Evolutionary conservation across 192 early-diverging fungal genomes (phyloP), one percentile per base, ranked within the genome.

Genomic region (Phycomyces blakesleeanus): DNA sequence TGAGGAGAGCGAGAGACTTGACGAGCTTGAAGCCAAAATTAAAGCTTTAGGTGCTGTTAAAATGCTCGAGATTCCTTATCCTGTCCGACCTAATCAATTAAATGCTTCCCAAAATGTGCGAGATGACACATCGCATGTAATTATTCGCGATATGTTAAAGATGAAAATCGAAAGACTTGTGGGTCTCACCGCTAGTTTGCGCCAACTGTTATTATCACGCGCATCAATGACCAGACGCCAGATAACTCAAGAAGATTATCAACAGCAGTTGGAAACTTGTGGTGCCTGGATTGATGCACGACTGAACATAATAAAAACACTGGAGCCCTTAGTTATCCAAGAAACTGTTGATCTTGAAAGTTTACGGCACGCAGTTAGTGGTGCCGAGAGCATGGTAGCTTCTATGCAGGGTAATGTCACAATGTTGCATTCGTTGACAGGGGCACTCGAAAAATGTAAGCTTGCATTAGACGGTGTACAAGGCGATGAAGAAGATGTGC

Each of bases 341-440:
- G 63, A 65, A 21, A 47, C 44, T 22, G 27, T 57, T 11, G 51
- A 59, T 41, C 57, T 61, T 54, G 37, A 52, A 29, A 51, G 42
- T 16, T 21, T 68, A 34, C 49, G 66, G 18, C 57, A 68, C 34
- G 66, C 51, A 16, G 47, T 68, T 16, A 58, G 66, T 49, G 39
- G 44, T 50, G 58, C 59, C 0, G 66, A 61, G 22, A 68, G 66
- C 38, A 54, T 68, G 0, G 27, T 27, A 11, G 51, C 61, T 12
- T 50, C 61, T 6, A 63, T 63, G 61, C 27, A 63, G 24, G 61
- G 34, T 51, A 63, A 9, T 49, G 53, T 42, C 34, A 54, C 39
- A 27, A 63, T 26, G 26, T 26, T 29, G 38, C 61, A n/a, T 40
- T 63, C 16, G 15, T 63, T 24, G 20, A 52, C 10, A 52, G 44